Conservation (phyloP, 1,284 basidiomycete species). For the Mycena sp. region DNA sequence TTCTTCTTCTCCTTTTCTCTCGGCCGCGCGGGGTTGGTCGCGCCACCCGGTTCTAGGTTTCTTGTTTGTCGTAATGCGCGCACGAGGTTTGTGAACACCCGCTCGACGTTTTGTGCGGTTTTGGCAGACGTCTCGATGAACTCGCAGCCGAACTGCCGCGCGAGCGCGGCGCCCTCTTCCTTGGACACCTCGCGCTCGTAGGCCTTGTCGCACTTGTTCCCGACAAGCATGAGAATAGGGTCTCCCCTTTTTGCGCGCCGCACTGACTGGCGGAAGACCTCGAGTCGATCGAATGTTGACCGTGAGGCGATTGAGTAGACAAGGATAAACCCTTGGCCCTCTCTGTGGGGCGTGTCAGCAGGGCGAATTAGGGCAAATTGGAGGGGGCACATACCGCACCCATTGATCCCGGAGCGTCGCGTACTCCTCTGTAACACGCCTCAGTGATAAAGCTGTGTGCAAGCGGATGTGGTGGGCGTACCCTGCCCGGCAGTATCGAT, state of each 20-base stretch:
- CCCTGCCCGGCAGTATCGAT: slow-evolving; percentile 96
- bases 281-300: slow-evolving; percentile 93
- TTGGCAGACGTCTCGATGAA: slow-evolving; percentile 98
- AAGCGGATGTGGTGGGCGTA: slow-evolving; percentile 48
- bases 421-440: slow-evolving; percentile 80
- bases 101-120: slow-evolving; percentile 94
- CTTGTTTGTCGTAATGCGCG: slow-evolving; percentile 84
- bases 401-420: slow-evolving; percentile 98
- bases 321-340: slow-evolving; percentile 98
- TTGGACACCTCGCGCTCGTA: slow-evolving; percentile 88
- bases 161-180: slow-evolving; percentile 89
- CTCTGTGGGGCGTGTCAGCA: slow-evolving; percentile 58
- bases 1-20: slow-evolving; percentile 60
- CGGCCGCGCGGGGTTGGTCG: slow-evolving; percentile 42
- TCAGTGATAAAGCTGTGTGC: slow-evolving; percentile 25
- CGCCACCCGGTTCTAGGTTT: slow-evolving; percentile 54
- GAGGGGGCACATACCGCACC: slow-evolving; percentile 79
- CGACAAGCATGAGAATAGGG: slow-evolving; percentile 89
- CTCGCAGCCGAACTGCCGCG: slow-evolving; percentile 89
- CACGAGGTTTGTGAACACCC: slow-evolving; percentile 91
- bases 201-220: slow-evolving; percentile 91
- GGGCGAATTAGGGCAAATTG: not conserved
- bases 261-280: slow-evolving; percentile 96
- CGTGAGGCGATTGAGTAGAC: slow-evolving; percentile 98
- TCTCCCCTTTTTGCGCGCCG: slow-evolving; percentile 91